Conservation (phyloP, 1,284 basidiomycete species). For the Coniferiporia weirii region DNA sequence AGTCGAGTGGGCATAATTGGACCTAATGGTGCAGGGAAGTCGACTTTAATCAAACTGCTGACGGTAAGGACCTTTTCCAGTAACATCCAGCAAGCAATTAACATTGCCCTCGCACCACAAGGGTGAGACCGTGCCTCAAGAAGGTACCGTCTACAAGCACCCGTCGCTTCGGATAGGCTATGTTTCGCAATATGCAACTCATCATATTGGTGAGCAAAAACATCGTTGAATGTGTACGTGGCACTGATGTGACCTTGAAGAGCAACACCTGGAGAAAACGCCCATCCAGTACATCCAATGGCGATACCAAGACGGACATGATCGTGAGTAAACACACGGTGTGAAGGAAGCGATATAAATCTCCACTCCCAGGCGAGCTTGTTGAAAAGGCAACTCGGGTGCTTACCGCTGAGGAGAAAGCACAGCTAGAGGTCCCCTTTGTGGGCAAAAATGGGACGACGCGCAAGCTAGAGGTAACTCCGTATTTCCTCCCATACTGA, state of each 20-base stretch:
- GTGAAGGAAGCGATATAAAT: not conserved
- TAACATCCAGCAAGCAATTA: slow-evolving; percentile 1
- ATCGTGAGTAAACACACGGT: slow-evolving; percentile 55
- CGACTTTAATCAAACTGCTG: slow-evolving; percentile 94
- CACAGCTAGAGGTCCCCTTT: slow-evolving; percentile 82
- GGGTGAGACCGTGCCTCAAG: slow-evolving; percentile 93
- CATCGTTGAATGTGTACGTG: slow-evolving; percentile 9
- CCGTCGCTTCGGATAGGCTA: slow-evolving; percentile 94
- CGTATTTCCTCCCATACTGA: not conserved
- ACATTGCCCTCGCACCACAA: slow-evolving; percentile 26
- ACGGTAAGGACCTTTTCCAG: slow-evolving; percentile 49
- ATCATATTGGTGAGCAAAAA: slow-evolving; percentile 71
- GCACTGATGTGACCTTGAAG: slow-evolving; percentile 33
- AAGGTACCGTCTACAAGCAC: slow-evolving; percentile 94
- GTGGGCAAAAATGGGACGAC: slow-evolving; percentile 89
- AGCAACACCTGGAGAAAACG: slow-evolving; percentile 91
- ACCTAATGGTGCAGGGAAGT: slow-evolving; percentile 93
- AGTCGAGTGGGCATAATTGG: slow-evolving; percentile 87
- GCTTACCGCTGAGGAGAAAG: slow-evolving; percentile 85
- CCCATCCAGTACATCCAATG: slow-evolving; percentile 96
- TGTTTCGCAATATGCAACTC: slow-evolving; percentile 97
- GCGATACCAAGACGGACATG: slow-evolving; percentile 99
- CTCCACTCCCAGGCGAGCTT: slow-evolving; percentile 58
- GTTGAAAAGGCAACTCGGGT: slow-evolving; percentile 90
- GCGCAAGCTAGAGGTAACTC: slow-evolving; percentile 78